Conservation (phyloP, 176 grass and related monocot genomes). For the Musa schizocarpa region DNA sequence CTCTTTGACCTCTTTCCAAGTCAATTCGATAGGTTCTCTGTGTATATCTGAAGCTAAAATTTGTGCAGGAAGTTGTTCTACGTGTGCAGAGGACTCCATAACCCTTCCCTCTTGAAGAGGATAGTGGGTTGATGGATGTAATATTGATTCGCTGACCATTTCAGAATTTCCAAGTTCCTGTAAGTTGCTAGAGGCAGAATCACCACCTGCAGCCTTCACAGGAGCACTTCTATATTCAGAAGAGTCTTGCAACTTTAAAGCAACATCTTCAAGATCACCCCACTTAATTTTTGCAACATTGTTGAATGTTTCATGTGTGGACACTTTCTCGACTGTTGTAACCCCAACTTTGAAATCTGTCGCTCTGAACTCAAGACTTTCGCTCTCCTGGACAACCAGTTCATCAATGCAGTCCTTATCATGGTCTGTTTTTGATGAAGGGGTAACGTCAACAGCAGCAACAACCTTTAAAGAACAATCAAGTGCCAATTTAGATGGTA, state of each 20-base stretch:
- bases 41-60: constrained; percentile 29
- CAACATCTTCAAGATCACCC: constrained; percentile 23
- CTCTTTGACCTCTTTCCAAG: constrained; percentile 15
- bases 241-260: constrained; percentile 24
- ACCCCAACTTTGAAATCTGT: constrained; percentile 14
- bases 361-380: constrained; percentile 9
- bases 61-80: constrained; percentile 41
- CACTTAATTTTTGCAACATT: constrained; percentile 28
- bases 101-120: background rate
- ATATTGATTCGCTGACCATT: constrained; percentile 11
- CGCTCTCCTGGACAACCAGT: constrained; percentile 15
- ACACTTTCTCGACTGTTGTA: constrained; percentile 18
- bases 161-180: constrained; percentile 18
- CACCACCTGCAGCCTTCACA: constrained; percentile 14
- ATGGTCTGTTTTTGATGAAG: background rate
- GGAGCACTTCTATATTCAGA: constrained; percentile 20
- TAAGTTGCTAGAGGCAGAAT: constrained; percentile 20
- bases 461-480: background rate
- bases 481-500: background rate
- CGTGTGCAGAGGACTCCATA: constrained; percentile 8
- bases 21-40: constrained; percentile 16
- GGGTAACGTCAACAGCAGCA: background rate
- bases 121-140: constrained; percentile 23
- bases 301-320: constrained; percentile 18
- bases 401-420: constrained; percentile 4